Percentiles rank a stretch among this genome's conserved stretches.
Conservation (phyloP, 2,329 filamentous ascomycete genomes). For the Fusarium nurragi region DNA sequence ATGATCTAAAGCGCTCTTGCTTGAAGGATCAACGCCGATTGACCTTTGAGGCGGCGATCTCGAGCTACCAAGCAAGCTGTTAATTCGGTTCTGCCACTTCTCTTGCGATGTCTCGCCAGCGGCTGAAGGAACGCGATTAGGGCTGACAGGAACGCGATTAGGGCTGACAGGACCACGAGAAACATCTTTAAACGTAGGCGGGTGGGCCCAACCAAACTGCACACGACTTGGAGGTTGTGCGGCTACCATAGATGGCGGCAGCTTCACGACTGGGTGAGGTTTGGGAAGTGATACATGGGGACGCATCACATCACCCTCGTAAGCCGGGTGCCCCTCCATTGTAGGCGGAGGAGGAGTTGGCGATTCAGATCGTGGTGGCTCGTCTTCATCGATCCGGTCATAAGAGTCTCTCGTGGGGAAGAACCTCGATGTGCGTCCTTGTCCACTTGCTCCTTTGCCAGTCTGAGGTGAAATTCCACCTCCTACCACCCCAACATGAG, state of each 20-base stretch:
- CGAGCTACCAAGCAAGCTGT: slow-evolving; percentile 76
- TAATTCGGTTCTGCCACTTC: slow-evolving; percentile 85
- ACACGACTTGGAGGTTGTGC: slow-evolving; percentile 40
- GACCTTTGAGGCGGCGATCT: slow-evolving; percentile 69
- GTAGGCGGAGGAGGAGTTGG: slow-evolving; percentile 78
- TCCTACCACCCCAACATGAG: slow-evolving; percentile 46
- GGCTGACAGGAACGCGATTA: slow-evolving; percentile 37
- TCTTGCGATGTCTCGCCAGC: slow-evolving; percentile 52
- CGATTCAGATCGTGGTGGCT: slow-evolving; percentile 60
- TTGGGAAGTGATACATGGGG: slow-evolving; percentile 77
- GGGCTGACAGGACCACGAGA: slow-evolving; percentile 37
- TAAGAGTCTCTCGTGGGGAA: slow-evolving; percentile 66
- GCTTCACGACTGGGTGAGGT: slow-evolving; percentile 79
- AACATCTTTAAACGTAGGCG: slow-evolving; percentile 47
- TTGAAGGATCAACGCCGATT: slow-evolving; percentile 72
- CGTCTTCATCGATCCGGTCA: slow-evolving; percentile 50
- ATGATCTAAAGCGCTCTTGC: slow-evolving; percentile 72
- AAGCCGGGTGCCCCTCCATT: slow-evolving; percentile 75
- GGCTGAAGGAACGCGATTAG: slow-evolving; percentile 36
- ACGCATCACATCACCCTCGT: slow-evolving; percentile 70
- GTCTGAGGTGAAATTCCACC: slow-evolving; percentile 44
- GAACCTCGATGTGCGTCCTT: slow-evolving; percentile 66
- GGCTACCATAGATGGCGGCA: slow-evolving; percentile 67
- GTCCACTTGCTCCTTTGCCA: slow-evolving; percentile 51
- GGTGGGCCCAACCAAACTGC: slow-evolving; percentile 51